Evolutionary conservation across 106 monocot genomes (phyloP).

Genomic region (Platanthera guangdongensis): DNA sequence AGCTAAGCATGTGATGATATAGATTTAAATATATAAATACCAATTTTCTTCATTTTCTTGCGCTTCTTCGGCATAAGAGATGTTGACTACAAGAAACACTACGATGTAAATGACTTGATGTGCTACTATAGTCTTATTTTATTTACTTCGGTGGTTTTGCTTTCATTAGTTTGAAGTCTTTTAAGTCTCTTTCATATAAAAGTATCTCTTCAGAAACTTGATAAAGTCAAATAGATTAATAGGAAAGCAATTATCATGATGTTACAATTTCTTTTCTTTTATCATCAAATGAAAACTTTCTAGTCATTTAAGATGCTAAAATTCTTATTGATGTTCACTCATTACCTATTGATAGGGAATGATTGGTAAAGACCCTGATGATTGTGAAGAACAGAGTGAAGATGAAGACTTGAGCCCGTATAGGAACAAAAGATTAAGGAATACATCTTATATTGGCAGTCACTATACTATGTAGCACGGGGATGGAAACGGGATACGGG

Average conservation of each 20-base stretch:
- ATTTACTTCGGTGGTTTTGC: background rate
- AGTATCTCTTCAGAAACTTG: background rate
- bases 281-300: background rate
- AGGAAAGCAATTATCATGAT: background rate
- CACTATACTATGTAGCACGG: no score
- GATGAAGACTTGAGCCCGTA: conserved; percentile 86
- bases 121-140: background rate
- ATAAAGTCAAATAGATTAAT: background rate
- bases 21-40: no score
- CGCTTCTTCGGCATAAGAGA: conserved; percentile 5
- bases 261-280: background rate
- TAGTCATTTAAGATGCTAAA: background rate
- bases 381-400: conserved; percentile 50
- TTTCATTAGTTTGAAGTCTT: conserved; percentile 1
- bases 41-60: no score
- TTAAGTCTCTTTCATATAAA: background rate
- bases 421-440: conserved; percentile 37
- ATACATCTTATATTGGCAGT: conserved; percentile 11
- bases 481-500: no score
- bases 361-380: conserved; percentile 63
- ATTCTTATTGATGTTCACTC: background rate
- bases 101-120: conserved; percentile 59
- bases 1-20: no score
- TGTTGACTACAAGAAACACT: conserved; percentile 79
- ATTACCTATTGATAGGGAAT: conserved; percentile 50